Percentiles rank a stretch among this genome's conserved stretches.
phyloP scores from a whole-genome alignment of 257 asterid genomes.

The Verbascum thapsus region DNA sequence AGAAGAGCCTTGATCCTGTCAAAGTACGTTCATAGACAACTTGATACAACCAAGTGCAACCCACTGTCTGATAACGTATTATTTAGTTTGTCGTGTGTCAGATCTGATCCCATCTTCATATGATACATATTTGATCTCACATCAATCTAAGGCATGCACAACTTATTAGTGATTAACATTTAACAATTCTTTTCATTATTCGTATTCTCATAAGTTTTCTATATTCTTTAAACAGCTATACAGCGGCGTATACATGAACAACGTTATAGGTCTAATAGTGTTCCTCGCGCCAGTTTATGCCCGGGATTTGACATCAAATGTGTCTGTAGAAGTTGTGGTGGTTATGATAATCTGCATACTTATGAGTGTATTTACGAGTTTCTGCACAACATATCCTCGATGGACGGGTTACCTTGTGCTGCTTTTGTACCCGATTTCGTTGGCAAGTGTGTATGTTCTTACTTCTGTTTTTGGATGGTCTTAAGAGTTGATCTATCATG shows the following conservation, averaged over 20 bases:
- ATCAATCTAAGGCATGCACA: too few species aligned
- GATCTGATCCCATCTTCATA: too few species aligned
- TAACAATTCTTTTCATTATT: not conserved
- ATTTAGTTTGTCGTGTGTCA: too few species aligned
- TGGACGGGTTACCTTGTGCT: conserved; percentile 53
- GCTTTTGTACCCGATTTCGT: conserved; percentile 47
- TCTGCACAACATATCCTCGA: conserved; percentile 43
- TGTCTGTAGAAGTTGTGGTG: conserved; percentile 37
- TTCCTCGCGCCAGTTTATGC: conserved; percentile 48
- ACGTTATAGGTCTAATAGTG: conserved; percentile 44
- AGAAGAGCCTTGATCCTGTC: too few species aligned
- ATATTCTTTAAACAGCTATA: conserved; percentile 40
- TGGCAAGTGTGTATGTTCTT: conserved; percentile 40
- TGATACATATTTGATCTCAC: too few species aligned
- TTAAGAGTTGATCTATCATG: conserved; percentile 8
- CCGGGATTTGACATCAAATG: conserved; percentile 34
- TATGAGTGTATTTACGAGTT: conserved; percentile 41
- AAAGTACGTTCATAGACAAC: too few species aligned
- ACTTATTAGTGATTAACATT: too few species aligned
- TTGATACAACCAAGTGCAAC: too few species aligned
- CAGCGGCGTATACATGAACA: conserved; percentile 55
- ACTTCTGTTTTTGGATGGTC: conserved; percentile 43
- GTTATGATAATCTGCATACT: conserved; percentile 41
- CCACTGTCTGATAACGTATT: too few species aligned
- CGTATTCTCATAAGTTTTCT: too few species aligned